phyloP scores from a whole-genome alignment of 768 basidiomycete species.

The Pulveroboletus sp. region DNA sequence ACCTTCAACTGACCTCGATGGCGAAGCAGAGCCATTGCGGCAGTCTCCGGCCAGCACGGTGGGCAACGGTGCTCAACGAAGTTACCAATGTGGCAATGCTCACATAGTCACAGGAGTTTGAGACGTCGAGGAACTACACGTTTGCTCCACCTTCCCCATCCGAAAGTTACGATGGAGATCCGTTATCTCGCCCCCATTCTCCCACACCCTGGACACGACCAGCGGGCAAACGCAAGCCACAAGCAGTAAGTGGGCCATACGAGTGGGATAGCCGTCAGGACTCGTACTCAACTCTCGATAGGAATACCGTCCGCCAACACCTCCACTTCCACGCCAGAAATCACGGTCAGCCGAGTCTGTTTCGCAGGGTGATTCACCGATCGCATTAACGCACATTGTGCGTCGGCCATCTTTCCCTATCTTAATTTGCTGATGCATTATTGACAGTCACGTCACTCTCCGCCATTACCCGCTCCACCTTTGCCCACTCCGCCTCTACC shows the following conservation, averaged over 20 bases:
- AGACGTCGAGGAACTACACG: constrained; percentile 26
- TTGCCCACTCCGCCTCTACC: constrained; percentile 10
- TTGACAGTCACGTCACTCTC: constrained; percentile 24
- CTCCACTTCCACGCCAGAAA: constrained; percentile 43
- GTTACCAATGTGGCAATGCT: constrained; percentile 22
- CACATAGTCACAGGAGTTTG: constrained; percentile 32
- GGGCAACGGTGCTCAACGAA: constrained; percentile 26
- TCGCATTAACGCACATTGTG: constrained; percentile 24
- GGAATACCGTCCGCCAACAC: constrained; percentile 58
- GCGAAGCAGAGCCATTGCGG: constrained; percentile 26
- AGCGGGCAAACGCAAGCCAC: constrained; percentile 23
- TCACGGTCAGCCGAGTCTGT: constrained; percentile 25
- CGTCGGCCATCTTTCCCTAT: constrained; percentile 8
- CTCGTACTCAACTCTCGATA: constrained; percentile 17
- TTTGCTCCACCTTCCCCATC: constrained; percentile 33
- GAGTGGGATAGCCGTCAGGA: not conserved
- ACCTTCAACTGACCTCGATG: constrained; percentile 21
- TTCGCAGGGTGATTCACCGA: constrained; percentile 32
- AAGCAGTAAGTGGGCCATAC: constrained; percentile 19
- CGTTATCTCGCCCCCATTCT: constrained; percentile 32
- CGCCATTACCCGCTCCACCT: constrained; percentile 19
- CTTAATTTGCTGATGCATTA: constrained; percentile 1
- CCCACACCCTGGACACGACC: constrained; percentile 32
- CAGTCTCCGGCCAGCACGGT: constrained; percentile 33
- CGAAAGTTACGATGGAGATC: constrained; percentile 32